phyloP scores from a whole-genome alignment of 1,284 basidiomycete species.

The Heliocybe sulcata region DNA sequence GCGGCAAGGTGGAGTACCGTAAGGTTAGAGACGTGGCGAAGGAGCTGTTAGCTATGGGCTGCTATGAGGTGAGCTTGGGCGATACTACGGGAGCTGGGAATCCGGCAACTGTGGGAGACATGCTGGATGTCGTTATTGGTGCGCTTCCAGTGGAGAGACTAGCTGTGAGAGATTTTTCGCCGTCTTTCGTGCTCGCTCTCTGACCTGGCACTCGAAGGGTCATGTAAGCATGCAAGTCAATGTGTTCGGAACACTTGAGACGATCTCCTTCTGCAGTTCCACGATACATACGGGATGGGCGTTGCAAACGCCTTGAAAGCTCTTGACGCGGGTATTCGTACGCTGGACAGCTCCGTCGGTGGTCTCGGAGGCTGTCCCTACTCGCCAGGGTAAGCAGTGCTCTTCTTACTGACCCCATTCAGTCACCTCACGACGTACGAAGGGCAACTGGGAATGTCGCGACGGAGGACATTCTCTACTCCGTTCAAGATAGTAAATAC shows the following conservation, averaged over 20 bases:
- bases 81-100: constrained; percentile 91
- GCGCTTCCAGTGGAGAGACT: constrained; percentile 56
- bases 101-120: constrained; percentile 55
- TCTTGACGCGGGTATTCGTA: constrained; percentile 57
- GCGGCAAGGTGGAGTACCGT: constrained; percentile 66
- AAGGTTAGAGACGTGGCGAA: constrained; percentile 67
- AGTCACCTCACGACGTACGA: background rate
- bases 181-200: constrained; percentile 3
- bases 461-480: constrained; percentile 87
- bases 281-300: constrained; percentile 88
- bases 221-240: constrained; percentile 40
- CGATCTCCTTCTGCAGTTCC: constrained; percentile 31
- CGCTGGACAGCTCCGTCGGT: constrained; percentile 71
- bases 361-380: constrained; percentile 95
- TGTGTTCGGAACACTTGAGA: background rate
- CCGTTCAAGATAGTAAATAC: constrained; percentile 68
- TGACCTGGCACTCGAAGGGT: constrained; percentile 29
- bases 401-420: background rate
- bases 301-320: constrained; percentile 67
- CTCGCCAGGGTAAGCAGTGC: constrained; percentile 58
- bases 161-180: constrained; percentile 47
- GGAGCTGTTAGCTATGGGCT: constrained; percentile 82
- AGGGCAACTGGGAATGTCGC: constrained; percentile 86
- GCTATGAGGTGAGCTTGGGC: constrained; percentile 88
- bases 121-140: constrained; percentile 68